Conservation (phyloP, 768 basidiomycete species). For the Mycena alexandri region DNA sequence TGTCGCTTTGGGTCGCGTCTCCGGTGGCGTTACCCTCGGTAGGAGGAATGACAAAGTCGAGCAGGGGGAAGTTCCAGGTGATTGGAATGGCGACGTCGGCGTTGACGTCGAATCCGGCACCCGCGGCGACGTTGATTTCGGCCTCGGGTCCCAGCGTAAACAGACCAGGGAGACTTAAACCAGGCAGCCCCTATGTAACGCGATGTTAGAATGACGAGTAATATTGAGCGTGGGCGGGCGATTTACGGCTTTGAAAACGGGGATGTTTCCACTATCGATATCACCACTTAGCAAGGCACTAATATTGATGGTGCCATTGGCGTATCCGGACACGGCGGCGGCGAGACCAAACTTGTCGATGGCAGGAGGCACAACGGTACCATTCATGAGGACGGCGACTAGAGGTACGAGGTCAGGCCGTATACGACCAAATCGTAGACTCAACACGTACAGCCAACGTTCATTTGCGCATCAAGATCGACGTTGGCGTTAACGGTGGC, state of each 20-base stretch:
- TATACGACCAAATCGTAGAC: too few relatives aligned
- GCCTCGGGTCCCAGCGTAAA: conserved; percentile 15
- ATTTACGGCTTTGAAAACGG: conserved; percentile 3
- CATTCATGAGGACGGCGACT: conserved; percentile 19
- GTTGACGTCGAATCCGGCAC: conserved; percentile 16
- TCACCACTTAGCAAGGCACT: not conserved
- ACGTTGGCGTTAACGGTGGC: conserved; percentile 14
- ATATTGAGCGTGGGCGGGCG: not conserved
- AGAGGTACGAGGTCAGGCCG: too few relatives aligned
- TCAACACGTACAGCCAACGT: conserved; percentile 10
- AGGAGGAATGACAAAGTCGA: conserved; percentile 22
- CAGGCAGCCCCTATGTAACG: conserved; percentile 2
- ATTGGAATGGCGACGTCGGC: conserved; percentile 16
- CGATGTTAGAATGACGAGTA: too few relatives aligned
- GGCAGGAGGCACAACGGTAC: conserved; percentile 15
- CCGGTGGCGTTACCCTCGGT: conserved; percentile 10
- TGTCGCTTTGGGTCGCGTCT: conserved; percentile 4
- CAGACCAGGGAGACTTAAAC: conserved; percentile 12
- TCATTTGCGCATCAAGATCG: conserved; percentile 21
- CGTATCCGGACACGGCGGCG: conserved; percentile 18
- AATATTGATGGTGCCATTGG: conserved; percentile 16
- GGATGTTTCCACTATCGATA: conserved; percentile 14
- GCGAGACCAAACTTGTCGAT: conserved; percentile 9
- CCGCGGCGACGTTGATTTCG: conserved; percentile 19
- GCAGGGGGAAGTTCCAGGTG: conserved; percentile 22